Evolutionary conservation across 192 early-diverging fungal genomes (phyloP).

Genomic region (Entophlyctis luteolus): DNA sequence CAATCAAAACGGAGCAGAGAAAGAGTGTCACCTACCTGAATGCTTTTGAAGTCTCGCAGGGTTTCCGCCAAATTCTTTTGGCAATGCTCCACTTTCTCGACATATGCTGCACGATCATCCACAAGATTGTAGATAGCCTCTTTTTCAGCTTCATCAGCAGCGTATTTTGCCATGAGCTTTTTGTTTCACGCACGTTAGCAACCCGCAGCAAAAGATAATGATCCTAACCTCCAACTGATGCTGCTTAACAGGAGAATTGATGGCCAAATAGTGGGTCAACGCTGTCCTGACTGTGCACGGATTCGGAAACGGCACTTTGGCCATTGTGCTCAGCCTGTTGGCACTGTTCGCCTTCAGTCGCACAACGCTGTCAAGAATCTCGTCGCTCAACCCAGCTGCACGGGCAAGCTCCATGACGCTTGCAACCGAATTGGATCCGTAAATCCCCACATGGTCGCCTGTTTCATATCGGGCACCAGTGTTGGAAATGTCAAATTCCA

Average conservation of each 20-base stretch:
- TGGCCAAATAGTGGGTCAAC: constrained; percentile 88
- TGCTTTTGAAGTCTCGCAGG: constrained; percentile 61
- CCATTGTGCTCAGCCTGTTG: constrained; percentile 56
- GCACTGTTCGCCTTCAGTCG: constrained; percentile 58
- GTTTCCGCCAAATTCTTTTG: constrained; percentile 72
- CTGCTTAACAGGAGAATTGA: constrained; percentile 62
- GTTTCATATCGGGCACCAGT: constrained; percentile 81
- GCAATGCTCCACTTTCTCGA: constrained; percentile 33
- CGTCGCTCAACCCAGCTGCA: constrained; percentile 23
- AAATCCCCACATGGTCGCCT: constrained; percentile 95
- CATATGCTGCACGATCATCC: constrained; percentile 42
- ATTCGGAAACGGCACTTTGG: constrained; percentile 85
- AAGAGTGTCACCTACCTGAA: constrained; percentile 26
- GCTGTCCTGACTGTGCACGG: constrained; percentile 76
- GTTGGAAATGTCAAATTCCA: constrained; percentile 86
- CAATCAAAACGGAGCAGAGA: background rate
- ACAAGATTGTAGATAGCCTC: constrained; percentile 32
- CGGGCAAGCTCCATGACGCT: constrained; percentile 57
- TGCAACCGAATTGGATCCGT: constrained; percentile 78
- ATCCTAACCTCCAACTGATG: constrained; percentile 49
- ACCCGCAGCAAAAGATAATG: background rate
- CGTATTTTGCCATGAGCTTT: constrained; percentile 49
- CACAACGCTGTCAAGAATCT: constrained; percentile 66
- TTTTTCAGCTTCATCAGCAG: constrained; percentile 37
- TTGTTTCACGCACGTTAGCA: background rate